Evolutionary conservation across 768 basidiomycete species (phyloP), one percentile per base, ranked within the genome.

Genomic region (Pleurotus cornucopiae): DNA sequence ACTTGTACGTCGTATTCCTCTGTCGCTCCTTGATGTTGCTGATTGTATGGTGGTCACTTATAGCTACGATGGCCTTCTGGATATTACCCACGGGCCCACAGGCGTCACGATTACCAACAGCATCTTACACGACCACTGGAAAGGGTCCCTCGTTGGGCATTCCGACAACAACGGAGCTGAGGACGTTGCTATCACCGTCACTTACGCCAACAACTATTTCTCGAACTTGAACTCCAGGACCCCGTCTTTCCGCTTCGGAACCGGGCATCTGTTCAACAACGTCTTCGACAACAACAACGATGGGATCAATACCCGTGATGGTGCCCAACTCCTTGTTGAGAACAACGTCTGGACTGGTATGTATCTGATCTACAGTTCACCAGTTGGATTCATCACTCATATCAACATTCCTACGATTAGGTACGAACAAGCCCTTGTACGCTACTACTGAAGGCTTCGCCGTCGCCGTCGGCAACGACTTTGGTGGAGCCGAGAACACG

Each of bases 221-320:
- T 52, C 30, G 20, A 38, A 52, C 34, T 30, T 52, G 3, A 18
- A 41, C 23, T 18, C 49, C 21, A 75, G 76, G 49, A 76, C 76
- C 3, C 76, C 75, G 23, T 76, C 75, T 11, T 73, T 76, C 72
- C 72, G 76, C 41, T 76, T 76, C 62, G 76, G 76, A 43, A 71
- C 71, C 56, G 76, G 74, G 26, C 76, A 76, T 67, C 70, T 78
- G 58, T 78, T 70, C 67, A 78, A 76, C 67, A 76, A 76, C 57
- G 63, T 73, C 37, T 76, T 75, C 56, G 73, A 75, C 47, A 63
- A 67, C 63, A 74, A 74, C 64, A 69, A 67, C 58, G 76, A 48
- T 26, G 46, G 46, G 4, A 48, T 48, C 21, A 48, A 48, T 1
- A 48, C 46, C 46, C 46, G 46, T 23, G 46, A 20, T 26, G 46